phyloP scores from a whole-genome alignment of 1,284 basidiomycete genomes.

The Ganoderma lingzhi region DNA sequence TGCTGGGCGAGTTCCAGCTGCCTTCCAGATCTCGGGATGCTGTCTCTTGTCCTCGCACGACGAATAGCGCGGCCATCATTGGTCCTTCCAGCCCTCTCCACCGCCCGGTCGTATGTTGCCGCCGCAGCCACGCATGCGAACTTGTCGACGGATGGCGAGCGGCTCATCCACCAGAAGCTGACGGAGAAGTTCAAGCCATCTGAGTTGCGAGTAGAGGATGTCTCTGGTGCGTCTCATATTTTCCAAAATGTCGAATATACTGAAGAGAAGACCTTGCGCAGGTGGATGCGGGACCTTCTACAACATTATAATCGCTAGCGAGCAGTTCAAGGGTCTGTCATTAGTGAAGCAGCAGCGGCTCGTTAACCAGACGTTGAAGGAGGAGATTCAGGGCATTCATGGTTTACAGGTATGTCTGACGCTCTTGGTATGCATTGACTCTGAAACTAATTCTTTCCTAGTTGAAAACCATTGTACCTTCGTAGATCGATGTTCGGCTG shows the following conservation, averaged over 20 bases:
- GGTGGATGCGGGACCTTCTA: constrained; percentile 98
- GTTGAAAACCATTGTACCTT: constrained; percentile 31
- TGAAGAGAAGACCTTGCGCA: constrained; percentile 41
- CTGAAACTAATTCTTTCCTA: background rate
- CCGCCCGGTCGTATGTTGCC: constrained; percentile 24
- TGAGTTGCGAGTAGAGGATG: constrained; percentile 84
- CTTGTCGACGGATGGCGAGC: constrained; percentile 66
- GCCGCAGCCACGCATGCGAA: constrained; percentile 16
- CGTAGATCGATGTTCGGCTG: constrained; percentile 15
- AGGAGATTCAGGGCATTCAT: constrained; percentile 93
- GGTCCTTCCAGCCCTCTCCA: constrained; percentile 15
- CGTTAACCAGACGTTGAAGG: constrained; percentile 88
- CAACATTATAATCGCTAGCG: constrained; percentile 88
- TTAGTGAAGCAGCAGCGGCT: constrained; percentile 95
- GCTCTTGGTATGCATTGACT: background rate
- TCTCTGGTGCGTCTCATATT: constrained; percentile 70
- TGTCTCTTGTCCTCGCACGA: constrained; percentile 39
- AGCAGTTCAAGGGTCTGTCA: constrained; percentile 85
- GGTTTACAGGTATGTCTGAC: constrained; percentile 81
- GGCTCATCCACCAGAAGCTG: constrained; percentile 77
- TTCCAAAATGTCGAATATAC: background rate
- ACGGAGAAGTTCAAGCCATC: constrained; percentile 78
- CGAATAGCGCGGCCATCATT: constrained; percentile 35
- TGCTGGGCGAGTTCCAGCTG: constrained; percentile 24
- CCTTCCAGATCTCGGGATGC: constrained; percentile 34